Evolutionary conservation across 805 yeast genomes (phyloP), one percentile per base, ranked within the genome.

Genomic region (Teunomyces kruisii): DNA sequence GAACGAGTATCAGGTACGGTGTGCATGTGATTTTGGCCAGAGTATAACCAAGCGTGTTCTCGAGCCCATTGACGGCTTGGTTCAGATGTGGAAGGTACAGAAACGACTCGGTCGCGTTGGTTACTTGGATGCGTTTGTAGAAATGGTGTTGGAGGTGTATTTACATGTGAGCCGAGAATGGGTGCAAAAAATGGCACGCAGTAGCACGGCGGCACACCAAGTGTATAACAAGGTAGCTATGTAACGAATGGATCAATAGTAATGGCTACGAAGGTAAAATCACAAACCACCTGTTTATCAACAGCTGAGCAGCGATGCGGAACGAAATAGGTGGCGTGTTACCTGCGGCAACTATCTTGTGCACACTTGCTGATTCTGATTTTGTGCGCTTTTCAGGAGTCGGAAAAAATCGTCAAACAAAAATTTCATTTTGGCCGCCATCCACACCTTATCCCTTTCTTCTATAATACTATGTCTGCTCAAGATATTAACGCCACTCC

Each of bases 61-160:
- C n/a, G 14, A 35, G 16, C 38, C 38, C 16, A 35, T 35, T 9
- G 38, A 35, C 19, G n/a, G 13, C 8, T 35, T 35, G 19, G 17
- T 35, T n/a, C 12, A 17, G 10, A 7, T 13, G 27, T 35, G 38
- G 38, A 35, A 35, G 38, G 26, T 19, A 8, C 38, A 35, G 13
- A 19, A 35, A 13, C 38, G 38, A 9, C 9, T 35, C 4, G 38
- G 38, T 6, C 28, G 38, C 12, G 28, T 40, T 15, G 37, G 38
- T 13, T 40, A 35, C 26, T 31, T 47, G 32, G 46, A 40, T 32
- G 41, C 41, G 32, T 36, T 47, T 28, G 42, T 40, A 9, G 45
- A 29, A 19, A 28, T 47, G 39, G 15, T 47, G 2, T 28, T 32
- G 19, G 22, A 37, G 10, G n/a, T 17, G 14, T 40, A 35, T 22